Conservation (phyloP, 1,284 basidiomycete species). For the Malassezia sympodialis region DNA sequence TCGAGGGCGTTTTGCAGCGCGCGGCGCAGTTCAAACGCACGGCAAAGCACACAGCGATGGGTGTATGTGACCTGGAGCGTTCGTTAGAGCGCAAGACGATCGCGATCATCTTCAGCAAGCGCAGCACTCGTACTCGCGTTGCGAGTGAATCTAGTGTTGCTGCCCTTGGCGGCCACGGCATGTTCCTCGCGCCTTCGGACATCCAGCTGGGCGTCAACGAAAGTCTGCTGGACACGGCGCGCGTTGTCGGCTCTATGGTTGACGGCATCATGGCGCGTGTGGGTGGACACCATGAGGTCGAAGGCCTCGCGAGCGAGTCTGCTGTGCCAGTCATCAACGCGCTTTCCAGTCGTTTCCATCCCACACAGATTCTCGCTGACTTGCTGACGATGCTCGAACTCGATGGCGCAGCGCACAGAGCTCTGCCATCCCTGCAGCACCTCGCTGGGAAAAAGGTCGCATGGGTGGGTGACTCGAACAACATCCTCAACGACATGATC, state of each 20-base stretch:
- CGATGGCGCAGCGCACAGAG: constrained; percentile 31
- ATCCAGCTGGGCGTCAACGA: constrained; percentile 97
- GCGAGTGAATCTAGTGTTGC: constrained; percentile 62
- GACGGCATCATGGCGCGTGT: constrained; percentile 96
- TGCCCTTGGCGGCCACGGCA: constrained; percentile 60
- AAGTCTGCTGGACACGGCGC: constrained; percentile 67
- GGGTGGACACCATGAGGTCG: constrained; percentile 79
- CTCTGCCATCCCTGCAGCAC: constrained; percentile 43
- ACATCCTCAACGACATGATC: constrained; percentile 94
- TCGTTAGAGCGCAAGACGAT: constrained; percentile 69
- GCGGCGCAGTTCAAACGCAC: constrained; percentile 58
- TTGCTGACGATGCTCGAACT: constrained; percentile 75
- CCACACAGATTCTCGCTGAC: constrained; percentile 89
- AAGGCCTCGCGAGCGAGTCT: constrained; percentile 79
- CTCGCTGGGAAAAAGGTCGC: constrained; percentile 52
- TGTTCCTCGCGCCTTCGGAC: constrained; percentile 83
- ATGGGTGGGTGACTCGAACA: constrained; percentile 90
- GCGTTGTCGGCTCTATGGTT: constrained; percentile 79
- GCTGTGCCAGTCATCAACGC: constrained; percentile 90
- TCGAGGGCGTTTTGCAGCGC: constrained; percentile 58
- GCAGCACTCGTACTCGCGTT: constrained; percentile 82
- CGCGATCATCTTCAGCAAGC: constrained; percentile 82
- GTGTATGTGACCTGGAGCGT: constrained; percentile 44
- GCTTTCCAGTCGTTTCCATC: constrained; percentile 88
- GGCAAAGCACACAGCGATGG: constrained; percentile 21